phyloP scores from a whole-genome alignment of 148 eudicot species.

The Persicaria maculosa region DNA sequence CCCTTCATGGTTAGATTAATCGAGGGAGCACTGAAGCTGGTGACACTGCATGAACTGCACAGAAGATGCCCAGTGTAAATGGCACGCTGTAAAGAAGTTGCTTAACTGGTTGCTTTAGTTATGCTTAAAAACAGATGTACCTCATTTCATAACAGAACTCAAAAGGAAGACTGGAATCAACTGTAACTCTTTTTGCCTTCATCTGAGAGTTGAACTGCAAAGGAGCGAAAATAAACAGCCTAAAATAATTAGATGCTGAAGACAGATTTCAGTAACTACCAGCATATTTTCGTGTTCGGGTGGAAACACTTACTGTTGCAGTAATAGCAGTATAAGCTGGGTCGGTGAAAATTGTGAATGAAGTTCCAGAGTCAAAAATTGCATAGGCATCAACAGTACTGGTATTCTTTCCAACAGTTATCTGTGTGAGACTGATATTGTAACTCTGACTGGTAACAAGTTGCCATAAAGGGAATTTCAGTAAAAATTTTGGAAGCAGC shows the following conservation, averaged over 20 bases:
- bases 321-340: constrained; percentile 63
- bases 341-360: constrained; percentile 66
- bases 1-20: constrained; percentile 72
- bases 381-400: constrained; percentile 35
- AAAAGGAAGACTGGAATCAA: constrained; percentile 32
- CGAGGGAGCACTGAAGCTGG: constrained; percentile 21
- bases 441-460: constrained; percentile 43
- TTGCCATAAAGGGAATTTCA: constrained; percentile 11
- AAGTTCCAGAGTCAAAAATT: constrained; percentile 82
- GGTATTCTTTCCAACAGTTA: constrained; percentile 42
- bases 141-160: constrained; percentile 45
- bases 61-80: background rate
- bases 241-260: constrained; percentile 1
- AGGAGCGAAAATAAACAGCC: background rate
- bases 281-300: background rate
- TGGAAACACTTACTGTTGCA: constrained; percentile 42
- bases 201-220: constrained; percentile 54
- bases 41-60: constrained; percentile 41
- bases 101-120: background rate
- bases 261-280: background rate
- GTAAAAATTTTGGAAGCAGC: background rate
- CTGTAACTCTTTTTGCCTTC: constrained; percentile 26
- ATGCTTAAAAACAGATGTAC: constrained; percentile 20
- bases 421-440: constrained; percentile 48
- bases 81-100: background rate